These are phyloP conservation scores for Neurospora sp. DNA, from an alignment of 495 filamentous ascomycete species.

Conservation along the genomic window DNA sequence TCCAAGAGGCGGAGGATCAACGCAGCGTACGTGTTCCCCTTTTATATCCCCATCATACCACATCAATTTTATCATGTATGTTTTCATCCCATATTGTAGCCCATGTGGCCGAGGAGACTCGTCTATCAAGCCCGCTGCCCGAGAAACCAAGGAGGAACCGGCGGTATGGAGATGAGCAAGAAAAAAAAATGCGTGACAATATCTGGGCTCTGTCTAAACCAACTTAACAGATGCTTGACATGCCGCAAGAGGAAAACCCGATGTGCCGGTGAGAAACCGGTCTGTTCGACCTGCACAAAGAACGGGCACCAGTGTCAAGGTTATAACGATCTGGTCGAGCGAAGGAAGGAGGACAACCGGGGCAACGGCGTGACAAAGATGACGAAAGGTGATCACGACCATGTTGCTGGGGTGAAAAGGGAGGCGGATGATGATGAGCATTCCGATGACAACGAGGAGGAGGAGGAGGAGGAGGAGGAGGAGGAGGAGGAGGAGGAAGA, in stretches of 20 bases:
- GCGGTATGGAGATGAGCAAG: not conserved
- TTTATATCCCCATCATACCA: not conserved
- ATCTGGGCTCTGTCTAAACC: conserved; percentile 16
- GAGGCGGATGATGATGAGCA: conserved; percentile 19
- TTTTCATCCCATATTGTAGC: conserved; percentile 4
- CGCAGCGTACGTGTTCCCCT: conserved; percentile 53
- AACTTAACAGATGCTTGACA: conserved; percentile 53
- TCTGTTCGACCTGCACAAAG: conserved; percentile 65
- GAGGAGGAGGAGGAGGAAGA: conserved; percentile 23
- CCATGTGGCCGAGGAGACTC: not conserved
- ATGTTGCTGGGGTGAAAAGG: conserved; percentile 14
- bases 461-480: conserved; percentile 23
- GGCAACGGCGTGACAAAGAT: conserved; percentile 4
- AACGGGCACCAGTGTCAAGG: conserved; percentile 64
- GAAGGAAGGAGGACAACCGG: conserved; percentile 27
- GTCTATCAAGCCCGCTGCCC: not conserved
- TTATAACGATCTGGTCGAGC: conserved; percentile 46
- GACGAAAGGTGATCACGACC: conserved; percentile 15
- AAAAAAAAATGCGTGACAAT: not conserved
- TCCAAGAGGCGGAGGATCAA: conserved; percentile 73
- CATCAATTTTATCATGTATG: conserved; percentile 5
- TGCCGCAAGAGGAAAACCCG: conserved; percentile 77
- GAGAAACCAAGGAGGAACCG: not conserved
- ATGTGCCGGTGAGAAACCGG: conserved; percentile 68
- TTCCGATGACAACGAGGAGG: conserved; percentile 19